phyloP scores from a whole-genome alignment of 257 asterid genomes.

The Solanum sitiens region DNA sequence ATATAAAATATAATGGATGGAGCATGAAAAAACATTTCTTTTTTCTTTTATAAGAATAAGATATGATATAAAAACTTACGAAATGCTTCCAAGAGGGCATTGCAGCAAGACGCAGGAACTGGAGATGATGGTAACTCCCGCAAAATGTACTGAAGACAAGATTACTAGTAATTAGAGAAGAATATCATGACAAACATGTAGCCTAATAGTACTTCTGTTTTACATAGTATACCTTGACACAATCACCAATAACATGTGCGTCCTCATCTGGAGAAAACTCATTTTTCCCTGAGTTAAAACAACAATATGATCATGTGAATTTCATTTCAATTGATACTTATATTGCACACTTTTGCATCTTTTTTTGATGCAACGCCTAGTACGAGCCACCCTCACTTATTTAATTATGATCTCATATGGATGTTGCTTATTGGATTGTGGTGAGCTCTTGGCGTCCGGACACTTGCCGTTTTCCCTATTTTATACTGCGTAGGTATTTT shows the following conservation, averaged over 20 bases:
- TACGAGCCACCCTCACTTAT: no score
- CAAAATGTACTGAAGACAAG: conserved; percentile 54
- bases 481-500: no score
- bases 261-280: conserved; percentile 88
- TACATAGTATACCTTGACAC: conserved; percentile 63
- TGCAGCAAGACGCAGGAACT: conserved; percentile 99
- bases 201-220: not conserved
- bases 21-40: not conserved
- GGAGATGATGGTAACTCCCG: conserved; percentile 96
- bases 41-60: not conserved
- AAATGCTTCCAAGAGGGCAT: conserved; percentile 87
- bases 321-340: not conserved
- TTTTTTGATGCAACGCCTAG: no score
- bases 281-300: conserved; percentile 41
- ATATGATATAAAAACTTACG: conserved; percentile 31
- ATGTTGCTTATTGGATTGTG: no score
- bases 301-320: not conserved
- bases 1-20: not conserved
- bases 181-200: not conserved
- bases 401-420: no score
- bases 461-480: no score
- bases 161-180: not conserved
- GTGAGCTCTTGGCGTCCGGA: not conserved
- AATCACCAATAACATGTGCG: conserved; percentile 91
- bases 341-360: no score